Conservation (phyloP, 2,329 filamentous ascomycete species). For the Neofusicoccum parvum region DNA sequence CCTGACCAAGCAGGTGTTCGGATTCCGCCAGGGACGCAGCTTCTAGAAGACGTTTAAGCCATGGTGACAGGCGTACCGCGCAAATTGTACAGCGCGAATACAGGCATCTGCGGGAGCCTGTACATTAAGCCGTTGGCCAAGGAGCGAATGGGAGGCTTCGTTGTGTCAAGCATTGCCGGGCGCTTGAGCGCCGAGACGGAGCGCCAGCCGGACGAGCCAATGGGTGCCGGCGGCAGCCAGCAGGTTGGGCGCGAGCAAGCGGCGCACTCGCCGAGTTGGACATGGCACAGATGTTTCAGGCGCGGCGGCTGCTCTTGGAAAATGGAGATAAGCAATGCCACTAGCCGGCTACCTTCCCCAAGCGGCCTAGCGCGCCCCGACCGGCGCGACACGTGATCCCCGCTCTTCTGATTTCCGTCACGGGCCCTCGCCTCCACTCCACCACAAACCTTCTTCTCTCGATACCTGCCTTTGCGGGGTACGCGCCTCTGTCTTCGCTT, state of each 20-base stretch:
- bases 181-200: conserved; percentile 27
- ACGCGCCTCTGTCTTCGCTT: not conserved
- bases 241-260: not conserved
- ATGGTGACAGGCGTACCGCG: not conserved
- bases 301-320: not conserved
- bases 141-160: conserved; percentile 14
- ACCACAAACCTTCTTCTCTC: not conserved
- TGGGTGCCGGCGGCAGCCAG: conserved; percentile 20
- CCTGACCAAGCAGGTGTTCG: conserved; percentile 18
- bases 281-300: conserved; percentile 5
- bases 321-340: conserved; percentile 4
- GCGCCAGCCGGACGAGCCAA: conserved; percentile 24
- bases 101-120: no score
- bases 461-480: conserved; percentile 10
- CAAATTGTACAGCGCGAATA: not conserved
- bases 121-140: not conserved
- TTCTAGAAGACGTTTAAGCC: conserved; percentile 2
- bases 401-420: not conserved
- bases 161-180: not conserved
- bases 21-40: not conserved
- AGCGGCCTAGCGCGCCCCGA: not conserved
- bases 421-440: not conserved
- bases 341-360: not conserved
- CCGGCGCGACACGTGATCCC: not conserved
- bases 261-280: not conserved